Base-by-base conservation (phyloP, 148 eudicot species). In the Diospyros lotus region DNA sequence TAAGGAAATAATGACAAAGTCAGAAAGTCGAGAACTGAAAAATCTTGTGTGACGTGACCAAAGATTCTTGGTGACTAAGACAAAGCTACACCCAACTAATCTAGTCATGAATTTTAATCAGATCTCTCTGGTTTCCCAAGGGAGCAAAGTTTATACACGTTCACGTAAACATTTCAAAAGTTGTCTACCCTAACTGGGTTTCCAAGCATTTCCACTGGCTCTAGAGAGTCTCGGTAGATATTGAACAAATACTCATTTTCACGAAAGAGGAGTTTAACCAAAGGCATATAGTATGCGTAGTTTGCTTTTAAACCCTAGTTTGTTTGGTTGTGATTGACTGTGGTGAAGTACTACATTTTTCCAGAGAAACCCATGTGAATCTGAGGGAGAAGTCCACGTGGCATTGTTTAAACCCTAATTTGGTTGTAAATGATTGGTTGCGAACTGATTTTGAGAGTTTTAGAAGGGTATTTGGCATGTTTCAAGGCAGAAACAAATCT, bases 21-120 rank as follows among this genome's bases (percentile, higher is more conserved):
- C 82, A 78, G 80, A 76, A 28, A 68, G 69, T 78, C 80, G 75
- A 80, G 73, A 81, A 67, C 76, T 55, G 73, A 66, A 81, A 84
- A 78, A 81, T 81, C 80, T 12, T 63, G 73, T 65, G 48, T 84
- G 82, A 81, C 80, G 80, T 75, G 71, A 75, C 77, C 75, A 78
- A 84, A 84, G 82, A 84, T 84, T 76, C 82, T 76, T 58, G 28
- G 60, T 46, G 58, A 75, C 76, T 45, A 10, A 71, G 62, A 77
- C 71, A 55, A 58, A 71, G 8, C 52, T 14, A 38, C 11, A 7
- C 17, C 45, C 71, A 75, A 38, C 71, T 58, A 75, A 45, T 61
- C 2, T 51, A 55, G 45, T 15, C 44, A 61, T 52, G 59, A 76
- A 43, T 59, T 68, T 55, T 51, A 78, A 66, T 72, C 50, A 72